Conservation (phyloP, 176 grass and related monocot genomes). For the Musa schizocarpa region DNA sequence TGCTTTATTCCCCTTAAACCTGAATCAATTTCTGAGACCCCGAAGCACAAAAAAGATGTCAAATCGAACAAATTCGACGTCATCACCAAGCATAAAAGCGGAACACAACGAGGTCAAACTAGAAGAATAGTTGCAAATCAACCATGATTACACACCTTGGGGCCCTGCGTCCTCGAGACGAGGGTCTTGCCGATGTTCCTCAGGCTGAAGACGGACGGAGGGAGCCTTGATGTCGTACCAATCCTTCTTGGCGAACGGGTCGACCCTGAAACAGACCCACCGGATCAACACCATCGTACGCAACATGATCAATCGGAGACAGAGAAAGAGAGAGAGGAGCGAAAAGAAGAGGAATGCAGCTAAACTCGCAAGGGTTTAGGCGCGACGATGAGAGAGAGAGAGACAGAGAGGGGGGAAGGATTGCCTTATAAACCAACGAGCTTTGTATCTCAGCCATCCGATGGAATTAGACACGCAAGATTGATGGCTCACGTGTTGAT, state of each 20-base stretch:
- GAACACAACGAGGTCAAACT: background rate
- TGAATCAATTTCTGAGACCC: no score
- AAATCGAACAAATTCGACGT: no score
- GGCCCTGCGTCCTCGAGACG: conserved; percentile 93
- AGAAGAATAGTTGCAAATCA: background rate
- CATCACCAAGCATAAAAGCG: no score
- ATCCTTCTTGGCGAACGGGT: conserved; percentile 83
- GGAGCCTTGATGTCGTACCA: conserved; percentile 98
- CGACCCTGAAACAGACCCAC: conserved; percentile 35
- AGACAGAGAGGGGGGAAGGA: background rate
- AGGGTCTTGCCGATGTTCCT: conserved; percentile 79
- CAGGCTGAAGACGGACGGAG: conserved; percentile 48
- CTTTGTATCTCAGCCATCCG: background rate
- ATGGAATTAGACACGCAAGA: background rate
- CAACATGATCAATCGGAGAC: background rate
- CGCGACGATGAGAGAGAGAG: background rate
- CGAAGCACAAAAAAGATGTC: no score
- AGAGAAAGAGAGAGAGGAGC: background rate
- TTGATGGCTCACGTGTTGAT: background rate
- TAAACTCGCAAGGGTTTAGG: conserved; percentile 2
- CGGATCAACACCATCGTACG: background rate
- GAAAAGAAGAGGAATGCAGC: background rate
- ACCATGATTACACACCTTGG: conserved; percentile 37
- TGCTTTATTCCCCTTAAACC: no score
- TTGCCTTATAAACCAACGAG: background rate